phyloP scores from a whole-genome alignment of 1,284 basidiomycete genomes.

The Apiotrichum siamense region DNA sequence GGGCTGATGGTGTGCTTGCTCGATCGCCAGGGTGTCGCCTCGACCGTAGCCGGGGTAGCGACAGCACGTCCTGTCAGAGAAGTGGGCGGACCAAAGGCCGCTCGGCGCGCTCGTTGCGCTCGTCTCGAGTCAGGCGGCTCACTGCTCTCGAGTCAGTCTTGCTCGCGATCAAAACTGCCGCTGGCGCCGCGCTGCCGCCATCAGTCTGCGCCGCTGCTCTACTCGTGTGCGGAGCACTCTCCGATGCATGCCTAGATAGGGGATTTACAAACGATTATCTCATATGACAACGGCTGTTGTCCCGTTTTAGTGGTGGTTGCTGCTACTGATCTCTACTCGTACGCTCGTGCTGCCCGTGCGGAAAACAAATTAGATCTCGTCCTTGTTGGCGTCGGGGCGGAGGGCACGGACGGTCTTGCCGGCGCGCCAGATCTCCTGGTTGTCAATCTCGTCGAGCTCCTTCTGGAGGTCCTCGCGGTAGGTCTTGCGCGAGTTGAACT shows the following conservation, averaged over 20 bases:
- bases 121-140: too few species aligned
- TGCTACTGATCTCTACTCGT: background rate
- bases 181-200: too few species aligned
- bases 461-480: constrained; percentile 91
- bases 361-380: constrained; percentile 32
- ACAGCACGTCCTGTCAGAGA: too few species aligned
- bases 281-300: constrained; percentile 6
- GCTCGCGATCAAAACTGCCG: too few species aligned
- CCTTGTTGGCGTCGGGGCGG: constrained; percentile 44
- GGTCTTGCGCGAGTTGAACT: constrained; percentile 87
- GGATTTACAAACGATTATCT: constrained; percentile 2
- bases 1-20: too few species aligned
- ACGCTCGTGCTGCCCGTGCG: background rate
- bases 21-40: too few species aligned
- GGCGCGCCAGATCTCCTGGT: constrained; percentile 88
- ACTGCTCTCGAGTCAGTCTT: too few species aligned
- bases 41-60: too few species aligned
- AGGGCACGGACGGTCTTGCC: constrained; percentile 56
- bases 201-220: background rate
- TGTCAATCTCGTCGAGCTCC: constrained; percentile 90
- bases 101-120: too few species aligned
- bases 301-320: background rate
- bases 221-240: background rate
- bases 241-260: constrained; percentile 6
- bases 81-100: too few species aligned